Evolutionary conservation across 345 rosid species (phyloP).

Genomic region (Crucihimalaya himalaica): DNA sequence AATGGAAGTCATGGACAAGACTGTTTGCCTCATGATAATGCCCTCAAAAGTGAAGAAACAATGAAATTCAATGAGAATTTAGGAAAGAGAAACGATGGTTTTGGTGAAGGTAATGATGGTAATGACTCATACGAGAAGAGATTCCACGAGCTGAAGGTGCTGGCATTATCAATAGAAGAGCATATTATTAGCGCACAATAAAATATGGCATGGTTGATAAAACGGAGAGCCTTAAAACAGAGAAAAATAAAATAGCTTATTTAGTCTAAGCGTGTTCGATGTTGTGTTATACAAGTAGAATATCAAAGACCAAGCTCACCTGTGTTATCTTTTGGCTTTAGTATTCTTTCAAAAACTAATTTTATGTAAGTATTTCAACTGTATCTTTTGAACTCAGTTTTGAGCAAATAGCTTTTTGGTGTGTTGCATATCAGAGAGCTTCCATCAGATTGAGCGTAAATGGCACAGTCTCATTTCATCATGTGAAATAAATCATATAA

Average conservation of each 20-base stretch:
- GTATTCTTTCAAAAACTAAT: neutral
- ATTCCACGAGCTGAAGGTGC: neutral
- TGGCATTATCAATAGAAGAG: neutral
- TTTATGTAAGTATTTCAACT: neutral
- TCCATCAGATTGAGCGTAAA: neutral
- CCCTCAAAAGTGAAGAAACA: conserved; percentile 1
- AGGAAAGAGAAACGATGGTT: neutral
- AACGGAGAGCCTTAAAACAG: neutral
- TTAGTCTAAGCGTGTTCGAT: neutral
- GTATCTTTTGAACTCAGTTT: conserved; percentile 3
- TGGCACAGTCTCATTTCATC: neutral
- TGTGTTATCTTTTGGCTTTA: neutral
- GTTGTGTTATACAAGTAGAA: neutral
- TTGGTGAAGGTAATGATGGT: neutral
- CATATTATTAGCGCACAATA: neutral
- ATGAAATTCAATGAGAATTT: neutral
- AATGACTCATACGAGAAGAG: neutral
- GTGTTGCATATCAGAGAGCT: neutral
- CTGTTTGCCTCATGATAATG: neutral
- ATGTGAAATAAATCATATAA: neutral
- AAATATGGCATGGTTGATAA: conserved; percentile 8
- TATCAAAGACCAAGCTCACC: neutral
- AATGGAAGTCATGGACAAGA: neutral
- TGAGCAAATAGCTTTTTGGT: neutral
- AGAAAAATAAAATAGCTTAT: neutral